Evolutionary conservation across 2,329 filamentous ascomycete genomes (phyloP).

Genomic region (Colletotrichum musae): DNA sequence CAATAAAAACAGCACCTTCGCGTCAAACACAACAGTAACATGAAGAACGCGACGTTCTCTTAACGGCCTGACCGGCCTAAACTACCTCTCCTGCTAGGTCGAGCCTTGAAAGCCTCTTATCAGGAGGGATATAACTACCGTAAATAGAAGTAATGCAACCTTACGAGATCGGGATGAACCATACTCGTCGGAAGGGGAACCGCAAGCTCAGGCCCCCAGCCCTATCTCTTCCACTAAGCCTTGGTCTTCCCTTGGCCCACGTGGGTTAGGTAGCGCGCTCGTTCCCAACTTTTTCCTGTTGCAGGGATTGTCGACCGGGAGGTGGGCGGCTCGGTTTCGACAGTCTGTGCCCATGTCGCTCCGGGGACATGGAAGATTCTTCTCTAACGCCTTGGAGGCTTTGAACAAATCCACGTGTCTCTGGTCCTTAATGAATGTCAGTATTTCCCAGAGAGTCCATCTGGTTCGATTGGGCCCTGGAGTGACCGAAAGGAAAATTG

Average conservation of each 20-base stretch:
- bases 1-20: too few species aligned
- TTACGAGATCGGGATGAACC: background rate
- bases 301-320: background rate
- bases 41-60: background rate
- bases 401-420: too few species aligned
- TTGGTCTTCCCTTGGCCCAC: background rate
- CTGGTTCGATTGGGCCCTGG: too few species aligned
- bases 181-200: background rate
- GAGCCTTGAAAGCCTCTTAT: background rate
- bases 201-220: background rate
- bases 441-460: too few species aligned
- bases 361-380: too few species aligned
- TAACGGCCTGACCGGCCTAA: background rate
- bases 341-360: background rate
- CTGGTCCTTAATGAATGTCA: too few species aligned
- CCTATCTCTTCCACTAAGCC: background rate
- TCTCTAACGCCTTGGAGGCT: too few species aligned
- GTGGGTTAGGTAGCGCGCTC: background rate
- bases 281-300: background rate
- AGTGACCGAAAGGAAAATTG: too few species aligned
- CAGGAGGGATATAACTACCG: background rate
- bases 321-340: background rate
- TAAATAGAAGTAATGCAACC: background rate
- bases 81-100: background rate
- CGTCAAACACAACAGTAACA: too few species aligned